phyloP scores from a whole-genome alignment of 2,329 filamentous ascomycete genomes.

The Fusarium coicis region DNA sequence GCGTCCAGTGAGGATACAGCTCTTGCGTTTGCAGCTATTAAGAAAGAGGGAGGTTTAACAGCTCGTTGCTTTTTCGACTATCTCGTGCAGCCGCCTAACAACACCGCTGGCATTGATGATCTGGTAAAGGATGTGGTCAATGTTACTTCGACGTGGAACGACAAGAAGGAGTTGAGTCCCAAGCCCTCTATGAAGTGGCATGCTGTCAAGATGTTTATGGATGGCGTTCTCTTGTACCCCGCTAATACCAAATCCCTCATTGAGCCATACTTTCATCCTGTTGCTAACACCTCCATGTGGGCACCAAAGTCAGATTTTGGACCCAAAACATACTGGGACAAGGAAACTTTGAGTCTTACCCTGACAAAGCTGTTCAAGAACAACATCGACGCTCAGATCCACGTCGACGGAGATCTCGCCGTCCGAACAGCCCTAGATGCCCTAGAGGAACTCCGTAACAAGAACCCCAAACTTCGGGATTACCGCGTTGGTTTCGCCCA shows the following conservation, averaged over 20 bases:
- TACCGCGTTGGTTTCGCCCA: slow-evolving; percentile 32
- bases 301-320: not conserved
- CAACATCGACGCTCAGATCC: slow-evolving; percentile 16
- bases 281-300: not conserved
- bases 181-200: not conserved
- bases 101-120: not conserved
- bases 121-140: not conserved
- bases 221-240: not conserved
- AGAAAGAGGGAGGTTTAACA: not conserved
- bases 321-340: not conserved
- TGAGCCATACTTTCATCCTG: not conserved
- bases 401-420: slow-evolving; percentile 26
- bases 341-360: not conserved
- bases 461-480: not conserved
- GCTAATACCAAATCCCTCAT: not conserved
- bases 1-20: not conserved
- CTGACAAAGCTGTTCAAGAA: not conserved
- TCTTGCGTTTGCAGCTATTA: not conserved
- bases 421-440: slow-evolving; percentile 22
- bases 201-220: not conserved
- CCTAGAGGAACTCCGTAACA: not conserved
- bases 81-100: not conserved
- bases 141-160: not conserved
- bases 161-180: not conserved
- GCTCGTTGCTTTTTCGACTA: not conserved